Conservation (phyloP, 1,284 basidiomycete species). For the Ceratobasidium sp. region DNA sequence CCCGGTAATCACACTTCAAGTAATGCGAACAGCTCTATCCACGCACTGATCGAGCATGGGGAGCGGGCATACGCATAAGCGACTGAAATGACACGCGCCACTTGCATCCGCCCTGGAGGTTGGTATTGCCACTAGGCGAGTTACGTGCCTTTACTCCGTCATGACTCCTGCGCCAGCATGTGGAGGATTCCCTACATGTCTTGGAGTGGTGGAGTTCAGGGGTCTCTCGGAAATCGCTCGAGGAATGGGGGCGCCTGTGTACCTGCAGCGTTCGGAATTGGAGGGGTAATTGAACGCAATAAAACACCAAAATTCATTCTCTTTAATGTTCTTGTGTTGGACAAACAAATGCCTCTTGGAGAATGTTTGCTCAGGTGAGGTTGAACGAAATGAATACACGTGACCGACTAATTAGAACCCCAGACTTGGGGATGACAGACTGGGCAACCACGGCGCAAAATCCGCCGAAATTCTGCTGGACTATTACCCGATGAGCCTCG, state of each 20-base stretch:
- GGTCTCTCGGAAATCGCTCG: not conserved
- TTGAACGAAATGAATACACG: not conserved
- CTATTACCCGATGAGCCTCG: not conserved
- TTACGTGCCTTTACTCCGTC: conserved; percentile 9
- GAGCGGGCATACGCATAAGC: not conserved
- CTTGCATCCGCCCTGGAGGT: not conserved
- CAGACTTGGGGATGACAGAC: too few relatives aligned
- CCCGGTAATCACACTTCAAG: not conserved
- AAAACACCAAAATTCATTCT: too few relatives aligned
- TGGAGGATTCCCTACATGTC: conserved; percentile 8
- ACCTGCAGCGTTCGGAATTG: not conserved
- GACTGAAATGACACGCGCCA: conserved; percentile 12
- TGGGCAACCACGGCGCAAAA: too few relatives aligned
- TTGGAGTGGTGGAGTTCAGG: conserved; percentile 14
- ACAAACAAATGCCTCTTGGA: not conserved
- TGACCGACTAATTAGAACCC: conserved; percentile 15
- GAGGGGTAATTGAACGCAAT: too few relatives aligned
- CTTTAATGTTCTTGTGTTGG: not conserved
- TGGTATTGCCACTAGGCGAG: not conserved
- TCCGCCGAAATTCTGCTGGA: too few relatives aligned
- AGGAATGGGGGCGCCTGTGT: not conserved
- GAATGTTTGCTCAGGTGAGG: conserved; percentile 3
- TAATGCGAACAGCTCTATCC: not conserved
- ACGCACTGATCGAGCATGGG: not conserved
- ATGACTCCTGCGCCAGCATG: not conserved